Conservation (phyloP, 306 rosid genomes). For the Sesbania bispinosa region DNA sequence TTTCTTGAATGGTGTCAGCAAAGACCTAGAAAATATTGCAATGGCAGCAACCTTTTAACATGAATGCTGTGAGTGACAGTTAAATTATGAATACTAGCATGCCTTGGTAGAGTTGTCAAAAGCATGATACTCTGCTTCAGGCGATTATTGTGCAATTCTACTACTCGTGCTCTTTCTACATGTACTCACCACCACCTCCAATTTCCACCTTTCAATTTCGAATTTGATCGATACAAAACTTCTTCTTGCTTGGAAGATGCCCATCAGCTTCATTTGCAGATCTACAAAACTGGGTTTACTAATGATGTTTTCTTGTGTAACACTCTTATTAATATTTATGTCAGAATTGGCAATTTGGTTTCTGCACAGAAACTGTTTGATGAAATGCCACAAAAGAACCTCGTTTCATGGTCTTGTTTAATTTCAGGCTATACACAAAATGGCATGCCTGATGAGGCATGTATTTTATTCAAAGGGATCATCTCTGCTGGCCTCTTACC, state of each 20-base stretch:
- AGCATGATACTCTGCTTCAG: conserved; percentile 28
- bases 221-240: conserved; percentile 37
- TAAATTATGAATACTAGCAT: background rate
- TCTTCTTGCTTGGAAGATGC: conserved; percentile 56
- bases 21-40: too few relatives aligned
- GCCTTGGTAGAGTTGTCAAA: background rate
- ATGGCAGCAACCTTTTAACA: background rate
- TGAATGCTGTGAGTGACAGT: background rate
- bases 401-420: conserved; percentile 79
- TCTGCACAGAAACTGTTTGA: conserved; percentile 60
- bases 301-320: conserved; percentile 63
- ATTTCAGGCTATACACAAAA: conserved; percentile 68
- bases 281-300: conserved; percentile 56
- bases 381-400: conserved; percentile 69
- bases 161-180: conserved; percentile 22
- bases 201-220: conserved; percentile 19
- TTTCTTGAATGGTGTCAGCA: background rate
- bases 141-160: conserved; percentile 29
- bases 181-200: conserved; percentile 22
- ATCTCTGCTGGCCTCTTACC: conserved; percentile 49
- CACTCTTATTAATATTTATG: conserved; percentile 65
- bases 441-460: conserved; percentile 58
- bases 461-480: conserved; percentile 51
- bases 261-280: conserved; percentile 55
- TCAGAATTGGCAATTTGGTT: conserved; percentile 41